Conservation (phyloP, 2,329 filamentous ascomycete species). For the Aspergillus tanneri region DNA sequence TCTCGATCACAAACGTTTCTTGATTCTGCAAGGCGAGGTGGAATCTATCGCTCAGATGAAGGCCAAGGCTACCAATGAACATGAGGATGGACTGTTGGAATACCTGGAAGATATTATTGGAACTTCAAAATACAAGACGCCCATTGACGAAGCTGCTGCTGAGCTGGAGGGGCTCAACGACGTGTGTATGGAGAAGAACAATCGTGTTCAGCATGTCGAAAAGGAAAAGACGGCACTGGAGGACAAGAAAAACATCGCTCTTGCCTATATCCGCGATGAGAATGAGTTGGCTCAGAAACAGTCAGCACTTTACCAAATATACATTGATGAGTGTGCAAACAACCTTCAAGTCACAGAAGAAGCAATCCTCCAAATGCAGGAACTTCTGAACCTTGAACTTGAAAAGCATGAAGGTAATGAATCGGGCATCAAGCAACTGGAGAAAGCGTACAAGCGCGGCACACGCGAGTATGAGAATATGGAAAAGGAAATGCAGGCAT, state of each 20-base stretch:
- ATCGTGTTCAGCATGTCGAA: conserved; percentile 93
- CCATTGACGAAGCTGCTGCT: conserved; percentile 88
- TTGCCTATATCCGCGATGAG: conserved; percentile 85
- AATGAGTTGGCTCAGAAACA: conserved; percentile 90
- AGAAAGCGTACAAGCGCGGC: conserved; percentile 80
- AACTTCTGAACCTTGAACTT: conserved; percentile 79
- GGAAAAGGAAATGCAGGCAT: conserved; percentile 74
- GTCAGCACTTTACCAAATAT: conserved; percentile 88
- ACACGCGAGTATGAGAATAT: conserved; percentile 78
- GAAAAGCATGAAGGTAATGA: conserved; percentile 90
- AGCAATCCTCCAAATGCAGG: conserved; percentile 85
- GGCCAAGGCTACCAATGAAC: conserved; percentile 88
- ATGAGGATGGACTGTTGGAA: conserved; percentile 92
- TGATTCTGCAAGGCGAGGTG: conserved; percentile 96
- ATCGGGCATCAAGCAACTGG: conserved; percentile 82
- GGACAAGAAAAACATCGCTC: conserved; percentile 92
- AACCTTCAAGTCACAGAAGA: conserved; percentile 87
- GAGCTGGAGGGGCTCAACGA: conserved; percentile 94
- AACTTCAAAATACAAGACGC: conserved; percentile 95
- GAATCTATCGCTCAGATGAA: conserved; percentile 99
- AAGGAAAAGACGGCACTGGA: conserved; percentile 92
- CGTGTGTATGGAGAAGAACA: conserved; percentile 90
- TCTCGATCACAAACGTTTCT: conserved; percentile 94
- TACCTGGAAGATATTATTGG: conserved; percentile 99
- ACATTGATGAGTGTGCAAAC: conserved; percentile 81